Evolutionary conservation across 768 basidiomycete species (phyloP).

Genomic region (Boletus rex-veris): DNA sequence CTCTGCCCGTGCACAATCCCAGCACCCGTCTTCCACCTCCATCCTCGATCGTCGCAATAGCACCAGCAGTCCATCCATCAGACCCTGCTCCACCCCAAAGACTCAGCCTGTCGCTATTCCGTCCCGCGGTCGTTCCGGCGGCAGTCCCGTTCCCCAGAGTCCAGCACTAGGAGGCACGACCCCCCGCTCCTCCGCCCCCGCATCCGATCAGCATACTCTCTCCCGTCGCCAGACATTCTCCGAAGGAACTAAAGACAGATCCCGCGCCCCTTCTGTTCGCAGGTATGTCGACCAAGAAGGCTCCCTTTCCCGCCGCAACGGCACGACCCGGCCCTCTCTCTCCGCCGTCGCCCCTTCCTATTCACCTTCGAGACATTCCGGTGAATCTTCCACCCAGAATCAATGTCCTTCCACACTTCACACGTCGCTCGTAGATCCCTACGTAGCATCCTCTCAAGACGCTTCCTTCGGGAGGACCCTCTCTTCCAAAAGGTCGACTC

Average conservation of each 20-base stretch:
- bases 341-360: constrained; percentile 38
- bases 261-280: constrained; percentile 59
- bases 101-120: constrained; percentile 36
- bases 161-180: constrained; percentile 25
- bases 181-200: constrained; percentile 32
- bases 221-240: constrained; percentile 48
- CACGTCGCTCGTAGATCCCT: constrained; percentile 21
- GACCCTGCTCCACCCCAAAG: constrained; percentile 34
- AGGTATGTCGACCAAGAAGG: constrained; percentile 57
- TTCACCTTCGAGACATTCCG: constrained; percentile 20
- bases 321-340: constrained; percentile 44
- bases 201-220: constrained; percentile 41
- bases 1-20: constrained; percentile 31
- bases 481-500: constrained; percentile 28
- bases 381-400: constrained; percentile 17
- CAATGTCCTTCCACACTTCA: constrained; percentile 20
- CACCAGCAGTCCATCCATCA: constrained; percentile 30
- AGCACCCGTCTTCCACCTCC: constrained; percentile 29
- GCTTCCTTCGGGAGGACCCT: constrained; percentile 33
- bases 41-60: constrained; percentile 46
- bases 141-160: constrained; percentile 44
- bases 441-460: constrained; percentile 28
- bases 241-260: constrained; percentile 53
- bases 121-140: constrained; percentile 47
- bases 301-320: constrained; percentile 44